Base-by-base conservation (phyloP, 1,139 yeast genomes). In the Sugiyamaella paludigena region DNA sequence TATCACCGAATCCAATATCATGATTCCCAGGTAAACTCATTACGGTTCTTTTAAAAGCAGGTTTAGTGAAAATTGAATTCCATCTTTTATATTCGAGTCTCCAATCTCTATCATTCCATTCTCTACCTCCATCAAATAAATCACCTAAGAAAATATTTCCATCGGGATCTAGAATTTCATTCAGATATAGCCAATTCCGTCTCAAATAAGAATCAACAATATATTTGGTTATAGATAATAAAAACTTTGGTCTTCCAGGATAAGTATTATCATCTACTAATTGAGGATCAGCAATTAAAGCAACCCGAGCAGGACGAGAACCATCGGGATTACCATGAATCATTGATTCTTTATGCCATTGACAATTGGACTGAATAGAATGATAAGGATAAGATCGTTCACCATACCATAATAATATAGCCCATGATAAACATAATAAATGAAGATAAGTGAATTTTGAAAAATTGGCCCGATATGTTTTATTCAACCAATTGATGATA, bases 71-170 rank as follows among this genome's bases (percentile, higher is more conserved):
- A 1, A 92, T 78, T 1, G 66, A 58, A 58, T 78, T 76, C 65
- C 87, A 92, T 48, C 98, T 71, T 27, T 66, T 62, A 59, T 77
- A 83, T 65, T 92, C 98, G n/a, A 74, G 69, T 32, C 77, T 62
- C 97, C 98, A 92, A 16, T 68, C 72, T 4, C 69, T 72, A 57
- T 81, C 80, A 7, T 74, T 74, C 95, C 96, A 89, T 53, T 87
- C 88, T 50, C 98, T 74, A 0, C 98, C 98, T 11, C 98, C 98
- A 66, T 92, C 98, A 62, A 91, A 87, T 51, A 91, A 68, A 64
- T 92, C 98, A 0, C 98, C 98, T 40, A 92, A 70, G 62, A 88
- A 92, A 5, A 91, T 68, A 1, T 82, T 80, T 2, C 87, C 73
- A 60, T 91, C 85, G 0, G 98, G 96, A 43, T 81, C 79, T 47